Evolutionary conservation across 129 eudicot genomes (phyloP), one percentile per base, ranked within the genome.

Genomic region (Flaveria trinervia): DNA sequence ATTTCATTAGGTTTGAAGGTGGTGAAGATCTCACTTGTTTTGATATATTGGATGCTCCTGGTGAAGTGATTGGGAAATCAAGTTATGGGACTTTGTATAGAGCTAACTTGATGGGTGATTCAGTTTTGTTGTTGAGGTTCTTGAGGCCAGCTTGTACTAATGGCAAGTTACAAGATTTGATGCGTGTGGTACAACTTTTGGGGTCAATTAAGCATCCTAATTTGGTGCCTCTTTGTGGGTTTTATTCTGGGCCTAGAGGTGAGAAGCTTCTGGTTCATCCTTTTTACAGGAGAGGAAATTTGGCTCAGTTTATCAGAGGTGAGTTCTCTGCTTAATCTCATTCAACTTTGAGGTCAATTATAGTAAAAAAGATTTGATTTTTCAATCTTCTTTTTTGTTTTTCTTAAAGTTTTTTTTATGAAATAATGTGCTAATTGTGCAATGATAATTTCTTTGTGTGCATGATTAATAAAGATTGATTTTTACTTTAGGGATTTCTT

Each of bases 241-340:
- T 95, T 56, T 95, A 91, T 88, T 91, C 89, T 51, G 99, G 99
- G 56, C 83, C 84, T 43, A 86, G 92, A 75, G 99, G 99, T 60
- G 99, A 95, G 81, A 95, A 91, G 86, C 96, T 95, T 71, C 78
- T 91, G 65, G 96, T 95, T 84, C 90, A 86, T 85, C 97, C 99
- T 16, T 95, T 89, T 72, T 89, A 87, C 87, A 73, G 64, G 16
- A 74, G 52, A 33, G 90, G 92, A 67, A 88, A 81, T 82, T 87
- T 95, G 84, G 92, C 94, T 72, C 90, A 92, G 52, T 88, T 95
- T 55, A 85, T 91, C 64, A 82, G 85, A 92, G 99, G 99, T 95
- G 49, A 36, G 14, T 59, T 59, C n/a, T 57, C 3, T 69, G 30
- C 39, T 59, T 13, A 13, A 7, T 51, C 49, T 52, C 51, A 14